Evolutionary conservation across 1,139 yeast genomes (phyloP).

Genomic region (Geotrichum cucujoidarum): DNA sequence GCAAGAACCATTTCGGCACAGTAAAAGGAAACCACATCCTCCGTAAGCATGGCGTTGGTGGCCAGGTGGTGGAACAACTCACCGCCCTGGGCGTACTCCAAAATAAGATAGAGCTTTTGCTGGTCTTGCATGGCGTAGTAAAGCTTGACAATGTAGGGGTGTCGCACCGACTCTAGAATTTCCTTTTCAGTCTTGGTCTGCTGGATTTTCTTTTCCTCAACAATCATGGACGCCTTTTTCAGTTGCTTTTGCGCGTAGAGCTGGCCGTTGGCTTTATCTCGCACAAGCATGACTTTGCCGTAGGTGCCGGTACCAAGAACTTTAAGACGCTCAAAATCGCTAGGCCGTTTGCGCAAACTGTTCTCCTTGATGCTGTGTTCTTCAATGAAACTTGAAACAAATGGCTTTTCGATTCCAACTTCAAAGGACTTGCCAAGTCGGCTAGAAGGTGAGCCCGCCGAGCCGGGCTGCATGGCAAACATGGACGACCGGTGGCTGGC

Average conservation of each 20-base stretch:
- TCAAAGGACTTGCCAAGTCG: constrained; percentile 47
- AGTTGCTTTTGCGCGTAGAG: constrained; percentile 87
- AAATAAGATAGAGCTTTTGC: constrained; percentile 67
- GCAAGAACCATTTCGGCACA: constrained; percentile 86
- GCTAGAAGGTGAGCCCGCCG: constrained; percentile 24
- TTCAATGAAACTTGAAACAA: constrained; percentile 32
- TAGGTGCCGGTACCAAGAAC: constrained; percentile 91
- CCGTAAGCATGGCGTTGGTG: constrained; percentile 78
- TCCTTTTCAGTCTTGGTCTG: constrained; percentile 69
- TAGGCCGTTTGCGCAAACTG: constrained; percentile 34
- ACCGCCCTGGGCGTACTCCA: constrained; percentile 91
- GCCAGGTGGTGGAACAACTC: constrained; percentile 83
- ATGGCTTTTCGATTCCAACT: constrained; percentile 42
- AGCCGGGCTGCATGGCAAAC: constrained; percentile 19
- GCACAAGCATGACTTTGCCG: constrained; percentile 80
- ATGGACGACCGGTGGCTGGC: constrained; percentile 19
- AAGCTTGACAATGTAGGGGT: constrained; percentile 82
- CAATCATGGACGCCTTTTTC: constrained; percentile 67
- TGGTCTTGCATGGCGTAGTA: constrained; percentile 88
- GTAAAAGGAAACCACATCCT: constrained; percentile 73
- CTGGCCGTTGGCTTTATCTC: constrained; percentile 58
- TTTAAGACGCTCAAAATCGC: constrained; percentile 70
- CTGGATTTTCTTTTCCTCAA: constrained; percentile 47
- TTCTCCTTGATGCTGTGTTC: constrained; percentile 1
- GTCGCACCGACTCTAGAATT: constrained; percentile 64